These are phyloP conservation scores for Phytophthora multivora DNA, from an alignment of 352 stramenopile species.

Conservation along the genomic window DNA sequence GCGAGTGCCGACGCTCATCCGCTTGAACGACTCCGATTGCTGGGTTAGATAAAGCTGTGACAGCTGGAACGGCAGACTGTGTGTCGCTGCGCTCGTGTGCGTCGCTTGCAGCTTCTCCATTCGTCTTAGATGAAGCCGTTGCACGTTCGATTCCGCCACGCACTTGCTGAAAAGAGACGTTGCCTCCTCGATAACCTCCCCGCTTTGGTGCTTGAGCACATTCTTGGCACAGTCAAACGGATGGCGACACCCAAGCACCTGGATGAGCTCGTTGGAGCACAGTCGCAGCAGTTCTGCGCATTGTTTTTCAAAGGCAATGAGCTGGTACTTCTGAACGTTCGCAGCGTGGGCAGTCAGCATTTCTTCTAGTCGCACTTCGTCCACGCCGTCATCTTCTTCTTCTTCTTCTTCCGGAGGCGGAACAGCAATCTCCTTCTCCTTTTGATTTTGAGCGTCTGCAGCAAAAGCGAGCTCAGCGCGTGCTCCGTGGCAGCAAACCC, in stretches of 20 bases:
- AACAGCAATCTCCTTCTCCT: neutral
- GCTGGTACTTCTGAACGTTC: slow-evolving; percentile 41
- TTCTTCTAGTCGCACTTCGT: slow-evolving; percentile 29
- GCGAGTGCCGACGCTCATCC: slow-evolving; percentile 48
- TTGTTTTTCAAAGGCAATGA: slow-evolving; percentile 55
- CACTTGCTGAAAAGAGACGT: slow-evolving; percentile 41
- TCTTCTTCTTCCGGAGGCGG: slow-evolving; percentile 13
- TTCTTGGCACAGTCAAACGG: slow-evolving; percentile 55
- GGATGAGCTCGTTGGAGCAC: slow-evolving; percentile 63
- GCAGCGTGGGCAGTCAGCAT: slow-evolving; percentile 29
- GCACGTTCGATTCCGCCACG: slow-evolving; percentile 39
- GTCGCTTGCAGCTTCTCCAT: slow-evolving; percentile 37
- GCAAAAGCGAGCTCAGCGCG: slow-evolving; percentile 15
- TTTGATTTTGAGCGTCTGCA: slow-evolving; percentile 20
- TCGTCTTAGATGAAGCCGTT: slow-evolving; percentile 57
- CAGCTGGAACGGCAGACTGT: slow-evolving; percentile 70
- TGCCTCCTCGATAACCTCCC: slow-evolving; percentile 42
- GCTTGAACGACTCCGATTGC: slow-evolving; percentile 67
- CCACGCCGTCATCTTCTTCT: slow-evolving; percentile 11
- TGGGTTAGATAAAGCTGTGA: slow-evolving; percentile 69
- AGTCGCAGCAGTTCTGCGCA: slow-evolving; percentile 38
- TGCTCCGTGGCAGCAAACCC: slow-evolving; percentile 51
- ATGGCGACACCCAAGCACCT: slow-evolving; percentile 53
- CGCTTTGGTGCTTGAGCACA: slow-evolving; percentile 72
- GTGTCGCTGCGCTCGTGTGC: slow-evolving; percentile 45